Conservation (phyloP, 805 yeast genomes). For the Ogataea paradorogensis region DNA sequence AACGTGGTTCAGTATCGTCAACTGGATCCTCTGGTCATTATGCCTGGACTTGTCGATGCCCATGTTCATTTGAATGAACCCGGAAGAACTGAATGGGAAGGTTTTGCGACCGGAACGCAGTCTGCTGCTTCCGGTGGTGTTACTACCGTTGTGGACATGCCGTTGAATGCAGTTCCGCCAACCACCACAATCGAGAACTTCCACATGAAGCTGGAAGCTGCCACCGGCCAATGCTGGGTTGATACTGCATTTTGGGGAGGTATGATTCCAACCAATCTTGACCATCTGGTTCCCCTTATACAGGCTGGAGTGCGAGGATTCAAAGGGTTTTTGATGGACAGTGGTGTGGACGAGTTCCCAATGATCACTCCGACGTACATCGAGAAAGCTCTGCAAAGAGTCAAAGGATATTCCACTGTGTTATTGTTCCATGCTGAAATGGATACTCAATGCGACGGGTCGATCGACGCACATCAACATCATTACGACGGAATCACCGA, state of each 20-base stretch:
- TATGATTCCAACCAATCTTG: constrained; percentile 72
- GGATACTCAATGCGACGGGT: constrained; percentile 33
- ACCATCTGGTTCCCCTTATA: constrained; percentile 70
- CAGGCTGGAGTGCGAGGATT: constrained; percentile 90
- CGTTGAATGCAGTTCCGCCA: constrained; percentile 93
- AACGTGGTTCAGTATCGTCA: constrained; percentile 45
- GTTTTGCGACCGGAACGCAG: constrained; percentile 93
- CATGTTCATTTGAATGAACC: constrained; percentile 97
- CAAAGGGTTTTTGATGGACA: constrained; percentile 87
- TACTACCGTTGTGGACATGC: constrained; percentile 95
- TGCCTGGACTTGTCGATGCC: constrained; percentile 92
- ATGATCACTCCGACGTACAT: constrained; percentile 68
- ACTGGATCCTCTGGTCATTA: constrained; percentile 59
- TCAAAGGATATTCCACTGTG: constrained; percentile 63
- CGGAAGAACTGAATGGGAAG: constrained; percentile 98
- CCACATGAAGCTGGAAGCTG: constrained; percentile 72
- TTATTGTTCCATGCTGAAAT: constrained; percentile 94
- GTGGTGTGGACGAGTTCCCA: constrained; percentile 97
- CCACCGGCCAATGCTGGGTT: constrained; percentile 80
- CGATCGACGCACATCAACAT: constrained; percentile 37
- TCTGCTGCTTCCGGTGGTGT: constrained; percentile 97
- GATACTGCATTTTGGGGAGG: constrained; percentile 98
- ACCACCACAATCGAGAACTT: constrained; percentile 82
- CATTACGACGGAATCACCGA: constrained; percentile 40
- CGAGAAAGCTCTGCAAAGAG: constrained; percentile 58